A percentile compares a stretch with the other conserved stretches of the same genome.
phyloP scores from a whole-genome alignment of 225 moss, liverwort and hornwort genomes.

The Ulota crispa region DNA sequence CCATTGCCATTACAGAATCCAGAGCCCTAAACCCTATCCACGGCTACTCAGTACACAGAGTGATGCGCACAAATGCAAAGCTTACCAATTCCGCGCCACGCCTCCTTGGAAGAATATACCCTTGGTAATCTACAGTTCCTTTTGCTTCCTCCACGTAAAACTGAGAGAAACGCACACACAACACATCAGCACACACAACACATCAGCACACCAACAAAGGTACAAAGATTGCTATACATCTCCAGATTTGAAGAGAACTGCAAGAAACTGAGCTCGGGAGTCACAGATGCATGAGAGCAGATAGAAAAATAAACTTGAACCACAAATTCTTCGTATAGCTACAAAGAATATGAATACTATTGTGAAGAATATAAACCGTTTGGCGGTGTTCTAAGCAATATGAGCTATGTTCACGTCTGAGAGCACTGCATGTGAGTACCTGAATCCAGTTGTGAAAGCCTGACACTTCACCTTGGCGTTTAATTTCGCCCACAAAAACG shows the following conservation, averaged over 20 bases:
- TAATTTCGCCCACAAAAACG: slow-evolving; percentile 95
- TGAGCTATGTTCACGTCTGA: not conserved
- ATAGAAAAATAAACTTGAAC: not conserved
- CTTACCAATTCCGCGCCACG: slow-evolving; percentile 58
- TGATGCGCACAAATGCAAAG: not conserved
- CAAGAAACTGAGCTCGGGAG: not conserved
- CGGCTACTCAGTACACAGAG: not conserved
- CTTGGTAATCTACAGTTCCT: slow-evolving; percentile 79
- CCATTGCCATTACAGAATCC: not conserved
- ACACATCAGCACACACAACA: not conserved
- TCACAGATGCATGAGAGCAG: not conserved
- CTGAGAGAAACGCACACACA: slow-evolving; percentile 38
- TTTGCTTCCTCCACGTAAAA: slow-evolving; percentile 90
- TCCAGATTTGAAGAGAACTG: not conserved
- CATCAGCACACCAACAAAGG: not conserved
- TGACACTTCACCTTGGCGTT: slow-evolving; percentile 68
- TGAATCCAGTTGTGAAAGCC: slow-evolving; percentile 99
- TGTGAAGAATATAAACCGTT: not conserved
- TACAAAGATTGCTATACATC: not conserved
- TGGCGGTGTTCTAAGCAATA: not conserved
- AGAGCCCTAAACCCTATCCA: not conserved
- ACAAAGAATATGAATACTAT: not conserved
- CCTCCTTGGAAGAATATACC: slow-evolving; percentile 83
- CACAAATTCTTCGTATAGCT: not conserved
- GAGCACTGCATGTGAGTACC: slow-evolving; percentile 57